Evolutionary conservation across 306 rosid species (phyloP).

Genomic region (Vigna hirtella): DNA sequence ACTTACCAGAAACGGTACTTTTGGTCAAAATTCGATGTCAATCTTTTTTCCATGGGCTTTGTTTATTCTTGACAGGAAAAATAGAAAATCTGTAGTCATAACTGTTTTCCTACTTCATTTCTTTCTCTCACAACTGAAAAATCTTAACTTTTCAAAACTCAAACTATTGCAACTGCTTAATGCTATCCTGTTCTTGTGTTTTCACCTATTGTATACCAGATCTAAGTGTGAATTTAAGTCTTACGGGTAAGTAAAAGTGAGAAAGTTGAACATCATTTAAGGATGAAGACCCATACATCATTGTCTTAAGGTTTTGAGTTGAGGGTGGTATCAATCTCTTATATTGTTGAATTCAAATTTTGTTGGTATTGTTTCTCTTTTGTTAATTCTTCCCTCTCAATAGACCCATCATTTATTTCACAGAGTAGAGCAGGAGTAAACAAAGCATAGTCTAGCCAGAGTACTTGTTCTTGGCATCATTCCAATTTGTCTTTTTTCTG

Average conservation of each 20-base stretch:
- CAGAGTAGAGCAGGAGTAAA: not conserved
- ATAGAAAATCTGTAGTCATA: constrained; percentile 9
- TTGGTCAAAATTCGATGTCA: constrained; percentile 16
- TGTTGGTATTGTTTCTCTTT: too few species aligned
- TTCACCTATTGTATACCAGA: not conserved
- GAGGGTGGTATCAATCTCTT: too few species aligned
- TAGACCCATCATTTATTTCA: not conserved
- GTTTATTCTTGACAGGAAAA: constrained; percentile 5
- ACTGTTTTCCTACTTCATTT: constrained; percentile 13
- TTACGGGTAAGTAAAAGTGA: too few species aligned
- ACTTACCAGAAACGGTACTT: constrained; percentile 80
- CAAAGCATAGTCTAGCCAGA: not conserved
- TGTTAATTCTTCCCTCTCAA: too few species aligned
- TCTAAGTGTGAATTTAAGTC: too few species aligned
- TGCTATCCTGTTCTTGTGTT: constrained; percentile 5
- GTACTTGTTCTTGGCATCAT: constrained; percentile 15
- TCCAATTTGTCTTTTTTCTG: not conserved
- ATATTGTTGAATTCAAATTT: too few species aligned
- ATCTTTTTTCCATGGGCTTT: not conserved
- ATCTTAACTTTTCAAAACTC: constrained; percentile 14
- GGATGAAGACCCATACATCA: too few species aligned
- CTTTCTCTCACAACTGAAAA: not conserved
- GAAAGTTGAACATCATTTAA: too few species aligned
- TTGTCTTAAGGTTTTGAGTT: too few species aligned
- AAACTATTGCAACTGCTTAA: constrained; percentile 11